Evolutionary conservation across 345 rosid genomes (phyloP).

Genomic region (Citrus inodora): DNA sequence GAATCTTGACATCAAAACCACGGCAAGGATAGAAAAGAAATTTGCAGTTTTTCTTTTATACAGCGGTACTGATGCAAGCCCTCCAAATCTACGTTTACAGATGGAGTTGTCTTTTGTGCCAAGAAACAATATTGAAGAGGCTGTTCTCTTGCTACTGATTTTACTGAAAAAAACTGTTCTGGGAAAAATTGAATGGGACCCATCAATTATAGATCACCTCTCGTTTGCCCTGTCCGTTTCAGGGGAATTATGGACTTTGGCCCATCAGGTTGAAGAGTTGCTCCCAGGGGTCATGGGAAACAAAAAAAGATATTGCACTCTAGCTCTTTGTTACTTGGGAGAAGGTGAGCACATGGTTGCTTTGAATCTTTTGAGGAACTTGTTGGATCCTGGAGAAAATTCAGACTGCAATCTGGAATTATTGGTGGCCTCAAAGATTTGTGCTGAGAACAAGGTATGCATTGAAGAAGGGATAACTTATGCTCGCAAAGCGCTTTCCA

Average conservation of each 20-base stretch:
- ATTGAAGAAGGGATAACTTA: constrained; percentile 53
- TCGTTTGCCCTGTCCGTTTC: constrained; percentile 61
- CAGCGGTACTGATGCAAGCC: constrained; percentile 60
- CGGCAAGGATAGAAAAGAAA: constrained; percentile 54
- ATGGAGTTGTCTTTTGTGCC: constrained; percentile 63
- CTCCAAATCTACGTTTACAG: constrained; percentile 62
- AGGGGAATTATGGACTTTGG: constrained; percentile 49
- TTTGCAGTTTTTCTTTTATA: constrained; percentile 66
- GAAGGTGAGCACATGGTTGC: constrained; percentile 57
- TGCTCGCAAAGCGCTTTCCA: constrained; percentile 36
- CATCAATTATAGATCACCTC: constrained; percentile 66
- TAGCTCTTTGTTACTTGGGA: constrained; percentile 60
- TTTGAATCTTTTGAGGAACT: constrained; percentile 54
- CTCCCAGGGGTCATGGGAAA: constrained; percentile 43
- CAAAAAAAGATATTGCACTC: constrained; percentile 36
- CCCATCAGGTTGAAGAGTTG: constrained; percentile 53
- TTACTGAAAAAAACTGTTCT: constrained; percentile 46
- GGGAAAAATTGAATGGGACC: constrained; percentile 55
- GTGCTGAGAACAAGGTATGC: constrained; percentile 38
- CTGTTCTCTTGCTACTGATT: constrained; percentile 53
- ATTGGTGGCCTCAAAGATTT: constrained; percentile 62
- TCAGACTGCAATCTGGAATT: constrained; percentile 40
- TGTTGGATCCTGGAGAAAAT: constrained; percentile 42
- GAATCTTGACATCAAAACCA: constrained; percentile 56
- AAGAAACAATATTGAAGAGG: constrained; percentile 66